phyloP scores from a whole-genome alignment of 139 green algal species.

The Raphidocelis subcapitata region DNA sequence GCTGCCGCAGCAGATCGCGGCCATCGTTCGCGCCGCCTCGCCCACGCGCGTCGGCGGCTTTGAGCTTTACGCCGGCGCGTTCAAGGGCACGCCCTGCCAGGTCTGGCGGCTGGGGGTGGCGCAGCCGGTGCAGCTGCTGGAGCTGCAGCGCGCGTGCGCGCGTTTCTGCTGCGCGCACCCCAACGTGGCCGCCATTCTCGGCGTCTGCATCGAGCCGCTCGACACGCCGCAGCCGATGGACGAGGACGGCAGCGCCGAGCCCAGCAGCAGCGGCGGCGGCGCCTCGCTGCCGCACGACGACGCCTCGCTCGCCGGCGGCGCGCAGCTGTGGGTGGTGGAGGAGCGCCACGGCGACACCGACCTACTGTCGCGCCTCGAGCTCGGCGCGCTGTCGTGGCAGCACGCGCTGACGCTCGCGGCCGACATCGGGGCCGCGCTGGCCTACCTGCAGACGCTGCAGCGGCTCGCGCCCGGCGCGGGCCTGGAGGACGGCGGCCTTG shows the following conservation, averaged over 20 bases:
- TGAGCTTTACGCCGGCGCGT: constrained; percentile 10
- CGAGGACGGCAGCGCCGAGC: constrained; percentile 20
- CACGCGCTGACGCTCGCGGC: constrained; percentile 30
- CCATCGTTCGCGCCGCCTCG: constrained; percentile 38
- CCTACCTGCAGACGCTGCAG: constrained; percentile 47
- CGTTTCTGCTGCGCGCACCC: constrained; percentile 54
- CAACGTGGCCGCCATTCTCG: constrained; percentile 51
- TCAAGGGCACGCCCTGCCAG: constrained; percentile 23
- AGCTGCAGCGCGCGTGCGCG: constrained; percentile 46
- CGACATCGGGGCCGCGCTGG: constrained; percentile 49
- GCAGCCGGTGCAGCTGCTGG: constrained; percentile 41
- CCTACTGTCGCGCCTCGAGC: constrained; percentile 43
- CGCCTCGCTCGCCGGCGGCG: not conserved
- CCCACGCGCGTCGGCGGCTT: constrained; percentile 21
- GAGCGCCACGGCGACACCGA: constrained; percentile 51
- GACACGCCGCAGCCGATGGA: constrained; percentile 24
- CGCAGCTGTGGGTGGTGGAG: constrained; percentile 56
- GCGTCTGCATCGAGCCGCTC: constrained; percentile 50
- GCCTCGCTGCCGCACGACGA: not conserved
- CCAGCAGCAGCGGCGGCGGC: not conserved
- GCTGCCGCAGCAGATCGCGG: constrained; percentile 33
- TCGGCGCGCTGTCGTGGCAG: constrained; percentile 59
- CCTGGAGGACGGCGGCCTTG: constrained; percentile 1
- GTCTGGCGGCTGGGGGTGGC: constrained; percentile 44
- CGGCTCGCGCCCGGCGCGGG: constrained; percentile 6